These are phyloP conservation scores for Melampsora americana DNA, from an alignment of 1,284 basidiomycete species.

Conservation along the genomic window DNA sequence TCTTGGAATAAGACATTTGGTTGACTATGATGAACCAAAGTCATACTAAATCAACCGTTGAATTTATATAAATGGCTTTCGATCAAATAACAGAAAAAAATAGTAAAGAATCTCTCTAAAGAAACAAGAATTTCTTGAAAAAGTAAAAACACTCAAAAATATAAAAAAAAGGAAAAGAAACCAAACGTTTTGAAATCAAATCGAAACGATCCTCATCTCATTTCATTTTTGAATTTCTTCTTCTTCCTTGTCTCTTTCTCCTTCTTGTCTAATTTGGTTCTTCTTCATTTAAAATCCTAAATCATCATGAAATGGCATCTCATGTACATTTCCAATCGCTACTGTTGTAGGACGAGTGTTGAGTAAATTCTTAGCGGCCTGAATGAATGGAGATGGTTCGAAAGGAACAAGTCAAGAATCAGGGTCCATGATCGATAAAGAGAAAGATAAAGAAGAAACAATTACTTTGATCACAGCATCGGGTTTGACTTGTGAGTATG, in stretches of 20 bases:
- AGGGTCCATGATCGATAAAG: not conserved
- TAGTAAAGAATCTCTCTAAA: not conserved
- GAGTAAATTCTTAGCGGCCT: constrained; percentile 58
- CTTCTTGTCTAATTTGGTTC: not conserved
- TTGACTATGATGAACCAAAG: too few species aligned
- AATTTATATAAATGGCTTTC: too few species aligned
- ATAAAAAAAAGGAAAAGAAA: not conserved
- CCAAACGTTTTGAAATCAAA: not conserved
- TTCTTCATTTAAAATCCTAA: not conserved
- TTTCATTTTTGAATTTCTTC: too few species aligned
- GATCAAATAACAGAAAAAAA: too few species aligned
- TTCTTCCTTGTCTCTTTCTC: too few species aligned
- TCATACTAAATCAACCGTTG: too few species aligned
- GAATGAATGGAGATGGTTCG: not conserved
- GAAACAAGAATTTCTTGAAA: too few species aligned
- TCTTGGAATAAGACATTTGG: too few species aligned
- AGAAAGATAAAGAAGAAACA: not conserved
- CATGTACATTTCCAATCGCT: constrained; percentile 70
- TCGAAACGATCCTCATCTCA: not conserved
- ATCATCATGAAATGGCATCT: constrained; percentile 68
- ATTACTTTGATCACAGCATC: constrained; percentile 53
- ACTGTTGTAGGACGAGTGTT: constrained; percentile 78
- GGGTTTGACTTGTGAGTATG: constrained; percentile 50
- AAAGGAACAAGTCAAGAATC: not conserved
- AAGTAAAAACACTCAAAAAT: not conserved